These are phyloP conservation scores for Halophytophthora polymorphica DNA, from an alignment of 352 stramenopile species.

Conservation along the genomic window DNA sequence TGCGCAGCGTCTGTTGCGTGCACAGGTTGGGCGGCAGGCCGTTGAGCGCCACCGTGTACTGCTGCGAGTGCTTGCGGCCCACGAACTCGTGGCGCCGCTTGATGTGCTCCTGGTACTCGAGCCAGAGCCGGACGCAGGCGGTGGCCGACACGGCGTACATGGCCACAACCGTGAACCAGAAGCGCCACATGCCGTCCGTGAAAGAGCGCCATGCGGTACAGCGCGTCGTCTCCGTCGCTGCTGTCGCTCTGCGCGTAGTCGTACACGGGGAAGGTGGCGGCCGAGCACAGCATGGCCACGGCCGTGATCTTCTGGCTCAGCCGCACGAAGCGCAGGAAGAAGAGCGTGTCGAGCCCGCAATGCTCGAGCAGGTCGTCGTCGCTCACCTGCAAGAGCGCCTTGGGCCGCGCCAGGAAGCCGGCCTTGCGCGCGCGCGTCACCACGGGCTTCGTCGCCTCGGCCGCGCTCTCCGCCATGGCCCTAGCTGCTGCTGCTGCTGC, in stretches of 20 bases:
- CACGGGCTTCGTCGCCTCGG: constrained; percentile 45
- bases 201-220: constrained; percentile 73
- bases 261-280: constrained; percentile 76
- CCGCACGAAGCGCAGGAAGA: constrained; percentile 73
- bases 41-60: constrained; percentile 80
- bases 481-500: not conserved
- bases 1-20: constrained; percentile 71
- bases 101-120: constrained; percentile 75
- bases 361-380: constrained; percentile 69
- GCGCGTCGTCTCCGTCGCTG: constrained; percentile 22
- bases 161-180: constrained; percentile 56
- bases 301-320: constrained; percentile 70
- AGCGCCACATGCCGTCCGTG: constrained; percentile 53
- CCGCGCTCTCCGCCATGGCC: constrained; percentile 28
- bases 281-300: constrained; percentile 56
- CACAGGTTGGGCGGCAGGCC: constrained; percentile 68
- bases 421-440: constrained; percentile 34
- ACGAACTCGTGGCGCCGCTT: constrained; percentile 76
- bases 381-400: constrained; percentile 46
- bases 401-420: constrained; percentile 52
- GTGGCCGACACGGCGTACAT: constrained; percentile 66
- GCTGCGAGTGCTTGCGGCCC: constrained; percentile 49
- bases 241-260: constrained; percentile 44
- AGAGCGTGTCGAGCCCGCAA: constrained; percentile 79
- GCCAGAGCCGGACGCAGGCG: constrained; percentile 62